Percentiles rank a stretch among this genome's conserved stretches.
Evolutionary conservation across 768 basidiomycete species (phyloP).

Genomic region (Chalciporus sphaerocephalus): DNA sequence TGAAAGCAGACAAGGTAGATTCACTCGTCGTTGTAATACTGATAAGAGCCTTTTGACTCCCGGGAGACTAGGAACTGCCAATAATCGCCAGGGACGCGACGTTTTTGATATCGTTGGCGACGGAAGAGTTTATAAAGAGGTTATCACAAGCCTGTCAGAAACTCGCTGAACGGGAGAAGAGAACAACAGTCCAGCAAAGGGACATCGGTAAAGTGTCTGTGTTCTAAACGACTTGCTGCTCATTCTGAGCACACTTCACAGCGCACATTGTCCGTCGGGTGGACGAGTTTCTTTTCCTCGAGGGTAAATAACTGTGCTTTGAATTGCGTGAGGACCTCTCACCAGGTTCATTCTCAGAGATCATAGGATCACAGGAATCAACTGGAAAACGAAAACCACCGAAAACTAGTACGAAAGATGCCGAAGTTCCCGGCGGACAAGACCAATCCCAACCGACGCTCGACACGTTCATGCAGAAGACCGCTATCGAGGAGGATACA

Average conservation of each 20-base stretch:
- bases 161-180: constrained; percentile 65
- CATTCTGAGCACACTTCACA: constrained; percentile 24
- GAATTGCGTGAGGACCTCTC: not conserved
- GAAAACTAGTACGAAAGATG: constrained; percentile 24
- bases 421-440: constrained; percentile 13
- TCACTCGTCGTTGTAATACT: constrained; percentile 1
- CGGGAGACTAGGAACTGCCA: constrained; percentile 57
- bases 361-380: constrained; percentile 52
- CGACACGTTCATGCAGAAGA: constrained; percentile 44
- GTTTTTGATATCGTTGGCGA: constrained; percentile 74
- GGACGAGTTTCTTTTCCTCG: constrained; percentile 76
- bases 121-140: constrained; percentile 83
- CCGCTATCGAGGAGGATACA: constrained; percentile 21
- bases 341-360: constrained; percentile 39
- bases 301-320: constrained; percentile 44
- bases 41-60: constrained; percentile 1
- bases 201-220: constrained; percentile 61
- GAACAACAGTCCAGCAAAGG: constrained; percentile 70
- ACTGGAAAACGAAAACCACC: constrained; percentile 41
- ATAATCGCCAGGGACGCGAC: constrained; percentile 74
- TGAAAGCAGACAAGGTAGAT: constrained; percentile 79
- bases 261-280: constrained; percentile 59
- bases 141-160: constrained; percentile 68
- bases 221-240: not conserved
- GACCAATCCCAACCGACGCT: constrained; percentile 37